Evolutionary conservation across 805 yeast species (phyloP), one percentile per base, ranked within the genome.

Genomic region (Candida nonsorbophila): DNA sequence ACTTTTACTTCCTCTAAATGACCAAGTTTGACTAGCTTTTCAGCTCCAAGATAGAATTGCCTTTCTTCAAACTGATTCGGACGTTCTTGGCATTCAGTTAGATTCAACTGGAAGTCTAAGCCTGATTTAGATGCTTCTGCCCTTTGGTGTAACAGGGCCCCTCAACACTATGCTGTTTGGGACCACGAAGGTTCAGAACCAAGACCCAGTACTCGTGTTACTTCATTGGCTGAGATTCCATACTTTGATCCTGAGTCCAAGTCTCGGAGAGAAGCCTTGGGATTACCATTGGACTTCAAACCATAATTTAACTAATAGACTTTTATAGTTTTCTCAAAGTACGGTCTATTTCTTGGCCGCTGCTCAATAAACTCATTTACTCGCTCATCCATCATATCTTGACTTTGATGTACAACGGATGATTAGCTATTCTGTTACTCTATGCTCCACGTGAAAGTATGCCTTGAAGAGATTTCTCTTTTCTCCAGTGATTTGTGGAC

Each of bases 121-220:
- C 36, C 40, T 6, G 69, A 69, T 3, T 49, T 47, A 13, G 73
- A 74, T 17, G 67, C 74, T 19, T 56, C 73, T 22, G 79, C 77
- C 7, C 45, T 74, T 20, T 75, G 80, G 79, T 80, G 74, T 42
- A 75, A 75, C 59, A 57, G 80, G 47, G 46, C 70, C 30, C 59
- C 74, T 11, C 63, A 62, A 32, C 83, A 76, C 53, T 53, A 56
- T 33, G 76, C 77, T 7, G 64, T 71, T 9, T 57, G 65, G 53
- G 77, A 71, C 40, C 67, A 68, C 47, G 71, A 66, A 36, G 60
- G 58, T 4, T 28, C 47, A 23, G 65, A 57, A 25, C 56, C 64
- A 7, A 51, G 75, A 51, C 78, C 71, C 36, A 77, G 74, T 20
- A 66, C 70, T 3, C 66, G 79, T 42, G 60, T 56, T 14, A 50